Evolutionary conservation across 352 stramenopile genomes (phyloP), one percentile per base, ranked within the genome.

Genomic region (Pythium rishiriense): DNA sequence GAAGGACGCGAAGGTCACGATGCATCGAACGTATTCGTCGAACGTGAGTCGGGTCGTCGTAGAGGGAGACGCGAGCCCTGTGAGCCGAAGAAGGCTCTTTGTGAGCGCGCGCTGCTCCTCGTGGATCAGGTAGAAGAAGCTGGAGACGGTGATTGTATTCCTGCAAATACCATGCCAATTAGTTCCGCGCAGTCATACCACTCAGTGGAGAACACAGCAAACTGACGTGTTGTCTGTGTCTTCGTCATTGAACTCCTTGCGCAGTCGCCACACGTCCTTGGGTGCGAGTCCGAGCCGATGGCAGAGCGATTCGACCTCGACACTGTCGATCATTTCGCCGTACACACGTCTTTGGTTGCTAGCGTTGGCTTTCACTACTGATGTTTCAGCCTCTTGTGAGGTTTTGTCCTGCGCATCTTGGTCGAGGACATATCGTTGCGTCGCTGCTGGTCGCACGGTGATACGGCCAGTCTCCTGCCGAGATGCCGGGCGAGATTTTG

Each of bases 81-180:
- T 58, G 39, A 88, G 57, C 0, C 74, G 74, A 25, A 90, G 72
- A 11, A 88, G 51, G 41, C 66, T 66, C 17, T 69, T 68, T 2
- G 76, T 85, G 21, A 90, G 41, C 11, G 74, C 66, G 22, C 79
- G 72, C 37, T 66, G 69, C 22, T 83, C 59, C 45, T 88, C 71
- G 9, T 78, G 68, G 19, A 90, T 79, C n/a, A 90, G 58, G 52
- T 76, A 83, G 59, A 88, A 88, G 61, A 88, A 65, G 39, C 64
- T 71, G 2, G 56, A 49, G 0, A 62, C 21, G 0, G 64, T 70
- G 57, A 70, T 70, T 25, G 49, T 70, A 24, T 65, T 50, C 1
- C 64, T 70, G 25, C 24, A 9, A 29, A 41, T 21, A 37, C 29
- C n/a, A 22, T 7, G 1, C n/a, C n/a, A 24, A 22, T 57, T 31